Conservation (phyloP, 352 stramenopile species). For the Globisporangium mamillatum region DNA sequence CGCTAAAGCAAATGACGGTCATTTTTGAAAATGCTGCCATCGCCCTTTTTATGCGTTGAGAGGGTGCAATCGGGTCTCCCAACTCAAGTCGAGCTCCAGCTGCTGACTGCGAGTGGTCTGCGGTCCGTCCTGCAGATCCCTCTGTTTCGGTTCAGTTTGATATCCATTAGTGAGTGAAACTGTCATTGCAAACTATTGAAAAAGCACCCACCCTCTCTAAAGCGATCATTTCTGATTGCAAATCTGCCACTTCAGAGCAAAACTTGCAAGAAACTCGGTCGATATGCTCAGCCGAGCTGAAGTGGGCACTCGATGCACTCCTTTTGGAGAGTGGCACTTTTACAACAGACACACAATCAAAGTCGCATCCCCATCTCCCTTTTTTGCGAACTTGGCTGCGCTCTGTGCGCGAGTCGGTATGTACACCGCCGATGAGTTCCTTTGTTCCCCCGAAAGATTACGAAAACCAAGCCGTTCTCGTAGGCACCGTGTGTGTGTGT, state of each 20-base stretch:
- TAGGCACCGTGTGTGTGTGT: background rate
- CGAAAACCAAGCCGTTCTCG: background rate
- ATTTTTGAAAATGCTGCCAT: slow-evolving; percentile 2
- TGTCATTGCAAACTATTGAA: background rate
- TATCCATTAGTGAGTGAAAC: background rate
- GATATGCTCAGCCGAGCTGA: background rate
- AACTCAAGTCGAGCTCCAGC: background rate
- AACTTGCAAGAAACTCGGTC: background rate
- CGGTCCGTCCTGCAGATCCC: background rate
- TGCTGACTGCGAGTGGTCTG: background rate
- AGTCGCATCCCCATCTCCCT: background rate
- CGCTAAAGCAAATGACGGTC: background rate
- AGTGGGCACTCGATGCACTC: background rate
- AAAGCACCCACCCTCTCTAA: background rate
- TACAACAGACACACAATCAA: background rate
- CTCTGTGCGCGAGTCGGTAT: background rate
- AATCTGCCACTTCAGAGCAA: background rate
- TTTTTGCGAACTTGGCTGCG: background rate
- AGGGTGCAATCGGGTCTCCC: background rate
- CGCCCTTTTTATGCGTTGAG: background rate
- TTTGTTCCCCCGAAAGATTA: slow-evolving; percentile 2
- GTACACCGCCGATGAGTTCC: slow-evolving; percentile 7
- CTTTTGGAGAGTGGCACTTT: background rate
- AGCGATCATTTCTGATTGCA: background rate
- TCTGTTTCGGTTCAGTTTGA: slow-evolving; percentile 1